Evolutionary conservation across 176 grass and related monocot species (phyloP), one percentile per base, ranked within the genome.

Genomic region (Cocos nucifera): DNA sequence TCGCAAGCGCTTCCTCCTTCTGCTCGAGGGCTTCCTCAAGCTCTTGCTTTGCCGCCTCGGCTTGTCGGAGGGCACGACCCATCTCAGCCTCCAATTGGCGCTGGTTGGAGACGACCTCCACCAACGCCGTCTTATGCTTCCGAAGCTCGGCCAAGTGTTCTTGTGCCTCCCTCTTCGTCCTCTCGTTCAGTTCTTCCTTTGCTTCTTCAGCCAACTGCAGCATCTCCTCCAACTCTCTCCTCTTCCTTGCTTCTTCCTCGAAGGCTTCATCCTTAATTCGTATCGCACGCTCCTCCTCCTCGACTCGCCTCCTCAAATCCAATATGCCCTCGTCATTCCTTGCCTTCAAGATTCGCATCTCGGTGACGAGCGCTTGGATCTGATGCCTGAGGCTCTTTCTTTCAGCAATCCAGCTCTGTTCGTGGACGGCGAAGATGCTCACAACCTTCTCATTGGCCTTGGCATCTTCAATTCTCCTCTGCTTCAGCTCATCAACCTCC

Each of bases 381-480:
- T 89, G 85, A 19, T 69, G 66, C 3, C 80, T 61, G n/a, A 95
- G 85, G 15, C 60, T 52, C 55, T 67, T 94, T 21, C 76, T 55
- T 66, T 88, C 84, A 0, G 74, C 63, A 17, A 94, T 61, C 89
- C 89, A 94, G 4, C 84, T 78, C 64, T 94, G 84, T 72, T 88
- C 84, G 15, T 82, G 84, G 0, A 78, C 76, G 6, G 84, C 80
- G 27, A 94, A 94, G 69, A 94, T 94, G 17, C 75, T 68, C 1
- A 81, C 89, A 44, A 88, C 84, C 70, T 94, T 88, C 78, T 95
- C 89, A 59, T 95, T 95, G 19, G 84, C 89, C 69, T 78, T 79
- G 6, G 84, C 90, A 19, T 89, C 90, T 59, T 95, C 90, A 3
- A 60, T 69, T 25, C 90, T 58, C 8, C 69, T 73, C 49, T 44